Conservation (phyloP, 1,284 basidiomycete genomes). For the Sporisorium sorghi region DNA sequence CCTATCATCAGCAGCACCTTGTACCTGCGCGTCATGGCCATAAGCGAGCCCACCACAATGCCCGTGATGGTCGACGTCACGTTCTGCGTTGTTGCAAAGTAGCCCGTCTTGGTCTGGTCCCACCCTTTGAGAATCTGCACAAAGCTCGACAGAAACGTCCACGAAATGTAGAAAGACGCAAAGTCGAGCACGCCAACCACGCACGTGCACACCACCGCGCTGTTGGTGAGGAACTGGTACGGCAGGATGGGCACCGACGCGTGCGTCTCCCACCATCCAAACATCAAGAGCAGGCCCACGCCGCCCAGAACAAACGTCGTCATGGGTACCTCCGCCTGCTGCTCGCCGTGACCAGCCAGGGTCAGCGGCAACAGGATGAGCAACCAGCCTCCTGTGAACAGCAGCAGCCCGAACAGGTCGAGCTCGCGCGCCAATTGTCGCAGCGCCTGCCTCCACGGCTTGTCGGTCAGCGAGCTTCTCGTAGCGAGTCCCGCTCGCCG, state of each 20-base stretch:
- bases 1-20: conserved; percentile 78
- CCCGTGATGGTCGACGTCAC: conserved; percentile 78
- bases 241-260: conserved; percentile 72
- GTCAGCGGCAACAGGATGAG: conserved; percentile 79
- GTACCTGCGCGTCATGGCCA: conserved; percentile 75
- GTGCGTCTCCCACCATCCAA: conserved; percentile 71
- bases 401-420: conserved; percentile 77
- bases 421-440: conserved; percentile 71
- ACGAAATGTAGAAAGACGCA: conserved; percentile 70
- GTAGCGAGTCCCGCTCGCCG: conserved; percentile 44
- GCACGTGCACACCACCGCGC: conserved; percentile 67
- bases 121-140: conserved; percentile 66
- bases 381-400: conserved; percentile 74
- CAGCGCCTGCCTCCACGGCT: conserved; percentile 41
- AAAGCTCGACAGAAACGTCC: conserved; percentile 67
- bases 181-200: conserved; percentile 69
- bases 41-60: conserved; percentile 75
- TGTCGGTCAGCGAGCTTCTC: conserved; percentile 37
- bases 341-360: conserved; percentile 69
- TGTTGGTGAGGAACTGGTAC: conserved; percentile 65
- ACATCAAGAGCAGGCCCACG: conserved; percentile 70
- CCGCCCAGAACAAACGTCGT: conserved; percentile 66
- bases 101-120: conserved; percentile 66
- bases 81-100: conserved; percentile 70
- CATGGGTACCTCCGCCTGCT: conserved; percentile 31